These are phyloP conservation scores for Debaryomyces castellii DNA, from an alignment of 805 yeast species.

Conservation along the genomic window DNA sequence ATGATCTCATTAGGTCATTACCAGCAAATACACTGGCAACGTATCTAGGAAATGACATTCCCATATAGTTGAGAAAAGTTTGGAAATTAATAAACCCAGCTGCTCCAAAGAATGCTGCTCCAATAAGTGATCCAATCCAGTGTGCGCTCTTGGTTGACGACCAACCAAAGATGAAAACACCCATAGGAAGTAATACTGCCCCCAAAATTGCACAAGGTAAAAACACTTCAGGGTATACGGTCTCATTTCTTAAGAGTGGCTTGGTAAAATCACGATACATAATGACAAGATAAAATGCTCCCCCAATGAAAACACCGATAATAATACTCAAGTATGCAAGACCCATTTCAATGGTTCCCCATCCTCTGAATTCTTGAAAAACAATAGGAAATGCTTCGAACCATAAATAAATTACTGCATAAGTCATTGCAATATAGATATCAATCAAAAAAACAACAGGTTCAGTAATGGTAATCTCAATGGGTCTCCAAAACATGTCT, in stretches of 20 bases:
- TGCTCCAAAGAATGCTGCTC: constrained; percentile 32
- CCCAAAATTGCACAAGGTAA: constrained; percentile 35
- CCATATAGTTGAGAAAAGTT: constrained; percentile 44
- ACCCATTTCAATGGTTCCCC: constrained; percentile 51
- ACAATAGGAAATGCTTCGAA: constrained; percentile 63
- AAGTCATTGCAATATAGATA: constrained; percentile 50
- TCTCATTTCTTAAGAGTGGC: constrained; percentile 14
- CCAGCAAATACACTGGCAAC: constrained; percentile 60
- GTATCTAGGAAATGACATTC: constrained; percentile 42
- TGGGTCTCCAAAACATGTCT: constrained; percentile 49
- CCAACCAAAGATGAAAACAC: constrained; percentile 47
- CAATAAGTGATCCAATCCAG: constrained; percentile 47
- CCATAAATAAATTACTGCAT: constrained; percentile 54
- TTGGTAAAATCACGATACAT: constrained; percentile 16
- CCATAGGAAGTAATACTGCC: constrained; percentile 35
- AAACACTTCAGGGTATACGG: constrained; percentile 34
- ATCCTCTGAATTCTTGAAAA: constrained; percentile 43
- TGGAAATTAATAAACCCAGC: constrained; percentile 49
- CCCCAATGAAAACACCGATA: constrained; percentile 50
- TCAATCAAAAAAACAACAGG: constrained; percentile 57
- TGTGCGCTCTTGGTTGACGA: constrained; percentile 32
- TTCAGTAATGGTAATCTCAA: constrained; percentile 47
- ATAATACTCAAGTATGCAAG: constrained; percentile 42
- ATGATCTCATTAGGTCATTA: constrained; percentile 49
- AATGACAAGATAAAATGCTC: constrained; percentile 20